Base-by-base conservation (phyloP, 129 eudicot species). In the Daucus carota region DNA sequence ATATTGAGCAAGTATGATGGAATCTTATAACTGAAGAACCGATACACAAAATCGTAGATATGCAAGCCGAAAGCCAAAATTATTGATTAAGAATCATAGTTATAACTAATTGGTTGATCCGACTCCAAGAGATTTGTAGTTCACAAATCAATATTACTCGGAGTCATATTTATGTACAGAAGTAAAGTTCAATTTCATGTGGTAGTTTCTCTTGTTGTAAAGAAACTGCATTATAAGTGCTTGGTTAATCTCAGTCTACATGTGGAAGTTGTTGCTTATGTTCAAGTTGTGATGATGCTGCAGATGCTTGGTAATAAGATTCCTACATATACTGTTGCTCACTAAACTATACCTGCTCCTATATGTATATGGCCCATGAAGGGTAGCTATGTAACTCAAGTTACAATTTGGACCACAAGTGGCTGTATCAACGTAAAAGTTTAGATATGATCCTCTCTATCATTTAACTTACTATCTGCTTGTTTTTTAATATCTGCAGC, bases 401-500 rank as follows among this genome's bases (percentile, higher is more conserved):
- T 16, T 6, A 32, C 36, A 13, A 29, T 12, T 63, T 63, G 36
- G 7, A 32, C 24, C 71, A 32, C n/a, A 28, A 32, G 71, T 33
- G 33, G 41, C 43, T 69, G 44, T 69, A 20, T 70, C 52, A 43
- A 12, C 11, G 5, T 70, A 70, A n/a, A 15, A 8, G 1, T 22
- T 47, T 29, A 8, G 26, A 42, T 24, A 36, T 38, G 11, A 34
- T 33, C 22, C 20, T 74, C 13, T 75, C 24, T 40, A 28, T 40
- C 28, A 33, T 28, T 10, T 66, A 18, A 14, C 13, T 50, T 42
- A n/a, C 65, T 40, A 13, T 20, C 43, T 36, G 0, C 47, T 47
- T 59, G 6, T 15, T 29, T 43, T 54, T 42, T 40, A 2, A 57
- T 8, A 4, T 34, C 46, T 82, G 75, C 82, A 92, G 98, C 85